Base-by-base conservation (phyloP, 768 basidiomycete genomes). In the Collybiopsis luxurians region DNA sequence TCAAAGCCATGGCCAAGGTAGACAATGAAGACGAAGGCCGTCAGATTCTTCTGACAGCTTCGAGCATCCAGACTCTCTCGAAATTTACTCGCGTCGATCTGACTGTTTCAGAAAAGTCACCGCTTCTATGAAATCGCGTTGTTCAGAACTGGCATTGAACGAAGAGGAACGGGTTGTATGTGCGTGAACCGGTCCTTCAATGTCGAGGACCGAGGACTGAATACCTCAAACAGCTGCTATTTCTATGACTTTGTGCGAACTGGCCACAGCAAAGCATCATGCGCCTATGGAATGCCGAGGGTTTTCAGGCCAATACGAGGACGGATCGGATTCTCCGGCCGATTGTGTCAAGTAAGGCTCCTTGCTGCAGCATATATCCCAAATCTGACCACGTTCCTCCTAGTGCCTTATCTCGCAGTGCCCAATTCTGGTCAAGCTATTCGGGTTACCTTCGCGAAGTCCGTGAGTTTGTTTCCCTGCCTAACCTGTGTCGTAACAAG, bases 341-440 rank as follows among this genome's bases (percentile, higher is more conserved):
- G 66, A 69, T 59, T 85, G 82, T 55, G 83, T 84, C 11, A 80
- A 80, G 83, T 84, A 62, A 47, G 75, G 60, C 55, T 46, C 27
- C 6, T 4, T 1, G 13, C 15, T 26, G 44, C 27, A 27, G 9
- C 38, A 46, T 53, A 27, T 47, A 34, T 3, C 38, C 55, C 44
- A 49, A 48, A 19, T 23, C 30, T 46, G 30, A 27, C n/a, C 4
- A 12, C 30, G 19, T 15, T 15, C 34, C 24, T 19, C 10, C 4
- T 61, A 91, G 89, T 55, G 87, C 90, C 12, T 70, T 92, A 10
- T 84, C 89, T 15, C 76, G 89, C 48, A 91, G 90, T 65, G 82
- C 89, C 7, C 90, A 92, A 63, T 87, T 85, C 63, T 92, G 90
- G 90, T 90, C 90, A 3, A 90, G 87, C 56, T 91, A 90, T 68